A percentile compares a stretch with the other conserved stretches of the same genome.
These are phyloP conservation scores for Avicennia marina DNA, from an alignment of 257 asterid species.

Conservation along the genomic window DNA sequence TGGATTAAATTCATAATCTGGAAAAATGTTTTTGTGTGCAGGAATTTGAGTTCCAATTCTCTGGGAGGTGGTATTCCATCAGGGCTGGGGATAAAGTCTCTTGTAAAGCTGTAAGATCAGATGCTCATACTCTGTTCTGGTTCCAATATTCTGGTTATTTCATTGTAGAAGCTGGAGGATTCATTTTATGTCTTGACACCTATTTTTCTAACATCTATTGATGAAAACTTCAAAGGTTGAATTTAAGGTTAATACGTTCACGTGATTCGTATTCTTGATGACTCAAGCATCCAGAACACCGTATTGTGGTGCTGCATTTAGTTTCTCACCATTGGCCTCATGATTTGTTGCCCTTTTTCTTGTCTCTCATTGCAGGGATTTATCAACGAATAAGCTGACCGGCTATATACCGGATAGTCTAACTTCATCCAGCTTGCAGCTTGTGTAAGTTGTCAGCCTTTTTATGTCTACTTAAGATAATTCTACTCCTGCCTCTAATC, in stretches of 20 bases:
- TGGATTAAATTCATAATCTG: constrained; percentile 3
- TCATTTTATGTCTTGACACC: neutral
- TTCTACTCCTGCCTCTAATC: no score
- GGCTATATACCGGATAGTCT: constrained; percentile 83
- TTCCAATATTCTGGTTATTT: neutral
- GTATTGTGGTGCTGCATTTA: neutral
- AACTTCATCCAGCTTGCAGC: constrained; percentile 70
- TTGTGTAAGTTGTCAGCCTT: constrained; percentile 53
- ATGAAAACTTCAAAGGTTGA: neutral
- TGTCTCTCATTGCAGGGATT: constrained; percentile 62
- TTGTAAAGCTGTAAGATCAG: constrained; percentile 60
- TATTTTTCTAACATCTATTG: neutral
- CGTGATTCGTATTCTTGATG: neutral
- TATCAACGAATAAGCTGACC: constrained; percentile 66
- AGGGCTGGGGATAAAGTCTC: constrained; percentile 64
- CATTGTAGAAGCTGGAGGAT: neutral
- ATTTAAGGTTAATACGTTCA: neutral
- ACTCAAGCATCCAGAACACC: neutral
- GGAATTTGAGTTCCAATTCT: constrained; percentile 64
- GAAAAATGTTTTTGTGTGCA: constrained; percentile 28
- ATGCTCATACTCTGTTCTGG: neutral
- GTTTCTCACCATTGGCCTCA: neutral
- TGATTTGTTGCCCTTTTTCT: neutral
- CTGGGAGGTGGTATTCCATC: constrained; percentile 52
- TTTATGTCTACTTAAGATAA: neutral